phyloP scores from a whole-genome alignment of 2,329 filamentous ascomycete genomes.

The Coniosporium tulheliwenetii region DNA sequence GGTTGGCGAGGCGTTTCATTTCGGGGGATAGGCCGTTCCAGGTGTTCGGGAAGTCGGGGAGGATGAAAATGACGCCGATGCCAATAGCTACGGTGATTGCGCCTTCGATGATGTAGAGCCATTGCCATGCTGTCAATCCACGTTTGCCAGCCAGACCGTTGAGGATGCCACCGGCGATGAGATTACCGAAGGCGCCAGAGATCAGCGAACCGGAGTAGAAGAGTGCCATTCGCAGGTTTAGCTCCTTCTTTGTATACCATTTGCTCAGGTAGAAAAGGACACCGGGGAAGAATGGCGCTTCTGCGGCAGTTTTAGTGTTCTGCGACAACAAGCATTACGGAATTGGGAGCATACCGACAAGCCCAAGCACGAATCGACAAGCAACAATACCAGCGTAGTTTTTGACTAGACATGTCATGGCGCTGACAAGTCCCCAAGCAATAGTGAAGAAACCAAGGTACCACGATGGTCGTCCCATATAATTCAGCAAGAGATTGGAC shows the following conservation, averaged over 20 bases:
- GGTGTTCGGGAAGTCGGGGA: constrained; percentile 24
- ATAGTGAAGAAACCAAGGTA: constrained; percentile 24
- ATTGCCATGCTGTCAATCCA: constrained; percentile 43
- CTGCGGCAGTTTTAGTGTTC: neutral
- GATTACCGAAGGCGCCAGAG: constrained; percentile 55
- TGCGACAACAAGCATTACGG: too few species aligned
- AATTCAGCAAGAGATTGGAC: constrained; percentile 29
- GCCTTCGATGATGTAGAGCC: constrained; percentile 4
- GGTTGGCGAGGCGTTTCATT: constrained; percentile 30
- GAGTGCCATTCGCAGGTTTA: constrained; percentile 48
- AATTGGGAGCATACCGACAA: constrained; percentile 10
- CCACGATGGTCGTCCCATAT: constrained; percentile 22
- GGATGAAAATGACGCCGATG: constrained; percentile 10
- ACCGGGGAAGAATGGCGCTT: constrained; percentile 33
- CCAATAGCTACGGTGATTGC: constrained; percentile 16
- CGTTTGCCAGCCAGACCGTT: constrained; percentile 43
- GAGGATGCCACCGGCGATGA: constrained; percentile 45
- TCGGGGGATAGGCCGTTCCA: constrained; percentile 27
- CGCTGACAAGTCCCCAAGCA: constrained; percentile 30
- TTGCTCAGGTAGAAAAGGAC: too few species aligned
- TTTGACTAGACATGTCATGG: constrained; percentile 26
- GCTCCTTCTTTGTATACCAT: constrained; percentile 51
- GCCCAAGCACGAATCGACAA: constrained; percentile 28
- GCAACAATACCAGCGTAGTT: constrained; percentile 26
- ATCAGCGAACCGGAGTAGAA: constrained; percentile 55